Base-by-base conservation (phyloP, 768 basidiomycete species). In the Punctularia strigosozonata region DNA sequence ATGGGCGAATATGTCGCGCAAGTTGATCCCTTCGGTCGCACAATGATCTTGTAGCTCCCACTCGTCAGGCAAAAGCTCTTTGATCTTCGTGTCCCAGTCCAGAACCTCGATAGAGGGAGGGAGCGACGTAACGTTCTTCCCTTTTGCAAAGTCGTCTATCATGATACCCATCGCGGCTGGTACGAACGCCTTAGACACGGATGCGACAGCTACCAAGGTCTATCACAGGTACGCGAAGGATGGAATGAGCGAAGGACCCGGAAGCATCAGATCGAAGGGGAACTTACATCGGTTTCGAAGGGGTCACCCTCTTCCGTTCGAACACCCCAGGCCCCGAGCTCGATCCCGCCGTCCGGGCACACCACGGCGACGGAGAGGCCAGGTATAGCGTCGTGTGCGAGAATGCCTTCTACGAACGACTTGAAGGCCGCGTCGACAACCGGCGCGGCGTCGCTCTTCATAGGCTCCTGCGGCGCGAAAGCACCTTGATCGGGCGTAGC, bases 21-120 rank as follows among this genome's bases (percentile, higher is more conserved):
- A 6, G 32, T 54, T 61, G 0, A 59, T 59, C 38, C 51, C 57
- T 37, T 55, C 44, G n/a, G 50, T 60, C 0, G 66, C 63, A 56
- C 59, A 64, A 14, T 56, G 44, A 43, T 71, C 65, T 46, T 54
- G 52, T 13, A 69, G 56, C 40, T 46, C 36, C 68, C 69, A 72
- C 17, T 62, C 55, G 13, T 44, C 56, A 1, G 65, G 65, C 1
- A 71, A 50, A 4, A 68, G 10, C 26, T 64, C 61, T 19, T 33
- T 32, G 17, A 58, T 30, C 34, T 53, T 52, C 2, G 59, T 55
- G 18, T 52, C 37, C 56, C 54, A 60, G 37, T 45, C 46, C 31
- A 62, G 39, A 25, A 26, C 26, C 1, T 33, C 17, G 1, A 56
- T 21, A 1, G 45, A 45, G 1, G 43, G 12, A 4, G 51, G 56